phyloP scores from a whole-genome alignment of 2,329 filamentous ascomycete species.

The Cephalotrichum gorgonifer region DNA sequence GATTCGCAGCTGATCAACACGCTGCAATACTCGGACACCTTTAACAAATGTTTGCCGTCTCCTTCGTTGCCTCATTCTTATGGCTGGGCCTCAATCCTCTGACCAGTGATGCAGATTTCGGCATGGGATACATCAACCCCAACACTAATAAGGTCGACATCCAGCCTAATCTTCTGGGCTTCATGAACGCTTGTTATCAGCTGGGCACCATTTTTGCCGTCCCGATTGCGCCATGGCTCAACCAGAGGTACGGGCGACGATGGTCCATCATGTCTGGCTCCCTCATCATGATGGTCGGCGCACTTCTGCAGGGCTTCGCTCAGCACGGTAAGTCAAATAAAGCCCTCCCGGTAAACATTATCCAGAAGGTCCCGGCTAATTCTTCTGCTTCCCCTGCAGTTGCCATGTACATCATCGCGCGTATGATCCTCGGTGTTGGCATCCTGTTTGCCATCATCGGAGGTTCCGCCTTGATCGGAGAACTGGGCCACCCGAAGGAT shows the following conservation, averaged over 20 bases:
- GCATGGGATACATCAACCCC: constrained; percentile 11
- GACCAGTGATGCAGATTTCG: constrained; percentile 7
- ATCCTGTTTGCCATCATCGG: constrained; percentile 50
- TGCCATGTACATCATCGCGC: constrained; percentile 48
- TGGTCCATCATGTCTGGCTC: constrained; percentile 47
- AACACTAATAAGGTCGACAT: constrained; percentile 13
- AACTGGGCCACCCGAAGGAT: constrained; percentile 50
- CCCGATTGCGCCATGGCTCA: constrained; percentile 40
- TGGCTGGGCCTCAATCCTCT: not conserved
- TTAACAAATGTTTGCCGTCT: constrained; percentile 20
- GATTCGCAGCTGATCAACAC: constrained; percentile 34
- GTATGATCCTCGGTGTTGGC: constrained; percentile 49
- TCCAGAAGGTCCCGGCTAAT: not conserved
- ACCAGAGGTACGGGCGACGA: constrained; percentile 35
- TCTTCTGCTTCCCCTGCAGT: constrained; percentile 13
- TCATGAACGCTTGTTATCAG: constrained; percentile 43
- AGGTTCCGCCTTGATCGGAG: constrained; percentile 47
- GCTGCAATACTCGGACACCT: constrained; percentile 25
- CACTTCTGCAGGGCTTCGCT: constrained; percentile 43
- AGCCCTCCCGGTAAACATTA: no score
- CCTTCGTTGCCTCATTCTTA: not conserved
- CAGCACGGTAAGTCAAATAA: constrained; percentile 28
- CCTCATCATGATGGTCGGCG: constrained; percentile 41
- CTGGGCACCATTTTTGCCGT: constrained; percentile 43
- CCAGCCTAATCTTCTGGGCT: constrained; percentile 25